Percentiles rank a stretch among this genome's conserved stretches.
phyloP scores from a whole-genome alignment of 352 stramenopile genomes.

The Pythium sp. region DNA sequence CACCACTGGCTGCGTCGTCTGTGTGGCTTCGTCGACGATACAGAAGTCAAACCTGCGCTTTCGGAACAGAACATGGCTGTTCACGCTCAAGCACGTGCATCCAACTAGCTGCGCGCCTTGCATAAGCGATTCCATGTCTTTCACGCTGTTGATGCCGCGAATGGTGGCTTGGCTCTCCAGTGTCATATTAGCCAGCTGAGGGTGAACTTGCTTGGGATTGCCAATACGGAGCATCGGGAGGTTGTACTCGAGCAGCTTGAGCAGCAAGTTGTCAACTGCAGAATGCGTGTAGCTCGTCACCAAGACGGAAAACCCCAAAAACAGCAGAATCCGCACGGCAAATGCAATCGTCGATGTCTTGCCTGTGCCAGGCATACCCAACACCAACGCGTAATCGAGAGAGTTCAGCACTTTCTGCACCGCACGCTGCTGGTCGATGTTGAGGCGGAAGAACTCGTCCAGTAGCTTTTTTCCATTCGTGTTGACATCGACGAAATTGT shows the following conservation, averaged over 20 bases:
- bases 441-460: conserved; percentile 58
- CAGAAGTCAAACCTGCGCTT: conserved; percentile 96
- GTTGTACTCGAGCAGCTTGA: conserved; percentile 86
- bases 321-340: conserved; percentile 89
- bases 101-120: conserved; percentile 54
- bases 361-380: conserved; percentile 95
- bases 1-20: conserved; percentile 96
- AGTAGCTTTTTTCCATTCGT: conserved; percentile 26
- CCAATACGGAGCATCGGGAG: conserved; percentile 79
- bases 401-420: conserved; percentile 79
- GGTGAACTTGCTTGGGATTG: conserved; percentile 65
- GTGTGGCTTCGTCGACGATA: conserved; percentile 98
- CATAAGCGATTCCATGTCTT: conserved; percentile 50
- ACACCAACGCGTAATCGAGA: conserved; percentile 93
- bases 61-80: conserved; percentile 69
- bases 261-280: conserved; percentile 96
- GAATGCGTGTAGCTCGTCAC: conserved; percentile 98
- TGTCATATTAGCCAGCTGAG: conserved; percentile 55
- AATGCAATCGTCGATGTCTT: conserved; percentile 97
- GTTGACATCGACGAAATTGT: conserved; percentile 11
- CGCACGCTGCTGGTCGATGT: conserved; percentile 73
- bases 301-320: conserved; percentile 91
- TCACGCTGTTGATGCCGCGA: conserved; percentile 35
- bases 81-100: conserved; percentile 75
- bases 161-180: conserved; percentile 35